phyloP scores from a whole-genome alignment of 768 basidiomycete species.

The Leucosporidium creatinivorum region DNA sequence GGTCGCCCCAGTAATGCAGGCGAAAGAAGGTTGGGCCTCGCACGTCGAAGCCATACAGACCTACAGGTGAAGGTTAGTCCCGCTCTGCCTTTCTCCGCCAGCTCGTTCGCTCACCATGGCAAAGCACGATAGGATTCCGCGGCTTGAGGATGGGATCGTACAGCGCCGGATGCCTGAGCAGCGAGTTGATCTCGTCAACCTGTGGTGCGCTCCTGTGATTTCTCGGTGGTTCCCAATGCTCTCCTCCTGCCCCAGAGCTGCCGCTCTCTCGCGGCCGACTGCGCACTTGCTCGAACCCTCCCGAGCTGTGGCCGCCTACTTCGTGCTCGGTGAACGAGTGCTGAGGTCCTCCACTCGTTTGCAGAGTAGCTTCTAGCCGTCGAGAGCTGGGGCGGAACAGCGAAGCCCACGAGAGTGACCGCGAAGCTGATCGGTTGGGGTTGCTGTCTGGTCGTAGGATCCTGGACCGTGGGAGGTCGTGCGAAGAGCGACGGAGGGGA shows the following conservation, averaged over 20 bases:
- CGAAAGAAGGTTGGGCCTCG: slow-evolving; percentile 26
- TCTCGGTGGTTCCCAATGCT: not conserved
- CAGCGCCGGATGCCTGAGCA: slow-evolving; percentile 69
- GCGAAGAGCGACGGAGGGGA: not conserved
- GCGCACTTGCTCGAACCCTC: not conserved
- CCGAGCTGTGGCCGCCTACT: not conserved
- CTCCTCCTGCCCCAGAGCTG: not conserved
- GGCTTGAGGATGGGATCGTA: slow-evolving; percentile 71
- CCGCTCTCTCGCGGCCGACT: not conserved
- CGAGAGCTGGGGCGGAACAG: not conserved
- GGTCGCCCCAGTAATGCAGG: slow-evolving; percentile 89
- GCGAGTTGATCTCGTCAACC: slow-evolving; percentile 29
- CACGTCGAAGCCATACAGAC: slow-evolving; percentile 91
- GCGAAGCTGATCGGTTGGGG: not conserved
- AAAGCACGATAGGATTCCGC: slow-evolving; percentile 85
- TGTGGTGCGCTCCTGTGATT: not conserved
- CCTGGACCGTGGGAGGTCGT: not conserved
- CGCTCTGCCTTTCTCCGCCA: not conserved
- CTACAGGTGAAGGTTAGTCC: slow-evolving; percentile 37
- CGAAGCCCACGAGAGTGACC: not conserved
- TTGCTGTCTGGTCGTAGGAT: not conserved
- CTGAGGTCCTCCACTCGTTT: too few relatives aligned
- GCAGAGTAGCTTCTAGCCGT: too few relatives aligned
- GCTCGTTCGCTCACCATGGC: slow-evolving; percentile 61
- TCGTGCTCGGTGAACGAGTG: too few relatives aligned